Base-by-base conservation (phyloP, 768 basidiomycete species). In the Boletus sp. region DNA sequence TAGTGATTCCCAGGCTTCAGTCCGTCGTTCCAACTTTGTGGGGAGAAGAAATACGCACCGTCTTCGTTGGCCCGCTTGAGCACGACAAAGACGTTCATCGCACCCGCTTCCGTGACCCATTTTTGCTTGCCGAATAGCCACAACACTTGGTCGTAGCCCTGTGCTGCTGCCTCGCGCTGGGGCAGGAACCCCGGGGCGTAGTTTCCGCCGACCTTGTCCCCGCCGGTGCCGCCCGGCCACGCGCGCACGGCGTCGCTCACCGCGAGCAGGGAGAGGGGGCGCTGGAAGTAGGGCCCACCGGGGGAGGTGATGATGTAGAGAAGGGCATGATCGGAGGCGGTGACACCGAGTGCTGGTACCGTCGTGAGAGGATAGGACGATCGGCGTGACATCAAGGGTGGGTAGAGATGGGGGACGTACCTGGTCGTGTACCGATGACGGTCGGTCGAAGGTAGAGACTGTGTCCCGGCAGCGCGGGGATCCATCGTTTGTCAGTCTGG, bases 381-480 rank as follows among this genome's bases (percentile, higher is more conserved):
- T 52, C 29, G 41, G 33, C 1, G 14, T 47, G 5, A 8, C 15
- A 4, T 19, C n/a, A 21, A 13, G 19, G 41, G 30, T 10, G 19
- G 17, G 19, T 33, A 9, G 41, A 27, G 21, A 10, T 17, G 44
- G n/a, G n/a, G 29, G 41, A 58, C 66, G n/a, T 59, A 74, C 75
- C 65, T 27, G 74, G 54, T 9, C 76, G 70, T 1, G 77, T 78
- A 21, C 74, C 78, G 53, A 79, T 87, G 64, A 90, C 72, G 7
- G 85, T 93, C 23, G 91, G 88, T 43, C 94, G 85, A 60, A 97
- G 81, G 75, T 96, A 98, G 34, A 98, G 75, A 53, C 87, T 90
- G 69, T 90, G 83, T 14, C 88, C 93, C 2, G 82, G 76, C 13
- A 75, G 69, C 2, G 75, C 72, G 4, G 93, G 94, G 32, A 97